phyloP scores from a whole-genome alignment of 2,329 filamentous ascomycete genomes.

The Cladosporium colombiae region DNA sequence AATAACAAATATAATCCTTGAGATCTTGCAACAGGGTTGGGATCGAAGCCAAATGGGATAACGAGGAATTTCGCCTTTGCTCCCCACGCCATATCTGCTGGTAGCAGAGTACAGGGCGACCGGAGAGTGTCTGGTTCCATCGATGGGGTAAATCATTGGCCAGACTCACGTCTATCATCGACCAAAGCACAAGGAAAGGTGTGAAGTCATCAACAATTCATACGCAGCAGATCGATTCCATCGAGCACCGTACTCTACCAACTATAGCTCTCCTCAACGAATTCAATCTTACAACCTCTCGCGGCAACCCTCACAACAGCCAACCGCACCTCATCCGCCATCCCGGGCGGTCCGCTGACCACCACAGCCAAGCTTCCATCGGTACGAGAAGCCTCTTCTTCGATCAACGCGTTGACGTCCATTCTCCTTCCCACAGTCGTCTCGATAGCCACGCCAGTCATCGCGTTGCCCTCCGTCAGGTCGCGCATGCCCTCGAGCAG shows the following conservation, averaged over 20 bases:
- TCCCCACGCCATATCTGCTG: neutral
- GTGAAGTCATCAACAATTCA: neutral
- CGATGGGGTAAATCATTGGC: neutral
- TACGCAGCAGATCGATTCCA: neutral
- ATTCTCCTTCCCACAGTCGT: constrained; percentile 40
- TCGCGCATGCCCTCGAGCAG: constrained; percentile 27
- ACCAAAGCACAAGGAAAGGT: neutral
- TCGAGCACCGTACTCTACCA: constrained; percentile 20
- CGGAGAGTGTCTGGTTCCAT: neutral
- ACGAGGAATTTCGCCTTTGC: too few relatives aligned
- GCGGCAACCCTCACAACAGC: constrained; percentile 30
- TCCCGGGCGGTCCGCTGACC: constrained; percentile 44
- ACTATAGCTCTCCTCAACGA: constrained; percentile 28
- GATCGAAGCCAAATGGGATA: neutral
- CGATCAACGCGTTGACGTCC: constrained; percentile 36
- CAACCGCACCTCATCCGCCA: constrained; percentile 45
- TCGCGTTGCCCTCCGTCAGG: constrained; percentile 9
- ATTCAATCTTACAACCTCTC: constrained; percentile 23
- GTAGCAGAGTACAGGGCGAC: neutral
- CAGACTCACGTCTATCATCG: neutral
- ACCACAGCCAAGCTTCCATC: constrained; percentile 41
- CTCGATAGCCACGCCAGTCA: constrained; percentile 33
- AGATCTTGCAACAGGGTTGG: too few relatives aligned
- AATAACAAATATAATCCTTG: too few relatives aligned
- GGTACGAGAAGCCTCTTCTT: constrained; percentile 34